Percentiles rank a stretch among this genome's conserved stretches.
Evolutionary conservation across 805 yeast species (phyloP).

Genomic region (Metschnikowia aberdeeniae): DNA sequence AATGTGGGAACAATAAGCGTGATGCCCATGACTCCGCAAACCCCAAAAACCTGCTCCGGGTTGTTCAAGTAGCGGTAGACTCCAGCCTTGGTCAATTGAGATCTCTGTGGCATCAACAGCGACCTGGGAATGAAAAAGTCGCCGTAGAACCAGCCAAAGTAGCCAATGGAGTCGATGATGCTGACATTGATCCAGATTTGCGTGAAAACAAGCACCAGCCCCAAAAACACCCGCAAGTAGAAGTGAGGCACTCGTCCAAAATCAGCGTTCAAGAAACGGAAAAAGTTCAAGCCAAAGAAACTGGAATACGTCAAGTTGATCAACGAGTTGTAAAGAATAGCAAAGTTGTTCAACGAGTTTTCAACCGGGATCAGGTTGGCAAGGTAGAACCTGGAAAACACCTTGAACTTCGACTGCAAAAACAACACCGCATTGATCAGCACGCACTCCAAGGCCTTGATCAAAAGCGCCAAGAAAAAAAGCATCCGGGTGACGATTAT

Average conservation of each 20-base stretch:
- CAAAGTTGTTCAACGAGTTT: slow-evolving; percentile 71
- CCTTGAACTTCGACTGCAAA: slow-evolving; percentile 56
- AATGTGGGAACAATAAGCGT: slow-evolving; percentile 55
- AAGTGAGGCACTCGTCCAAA: slow-evolving; percentile 33
- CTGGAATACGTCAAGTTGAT: slow-evolving; percentile 53
- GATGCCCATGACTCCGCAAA: slow-evolving; percentile 77
- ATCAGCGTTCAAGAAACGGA: slow-evolving; percentile 18
- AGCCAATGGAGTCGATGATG: slow-evolving; percentile 67
- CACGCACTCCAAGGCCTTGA: slow-evolving; percentile 49
- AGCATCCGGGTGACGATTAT: slow-evolving; percentile 18
- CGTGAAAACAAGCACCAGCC: slow-evolving; percentile 49
- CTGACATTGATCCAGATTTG: slow-evolving; percentile 70
- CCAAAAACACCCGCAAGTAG: slow-evolving; percentile 54
- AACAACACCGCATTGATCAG: slow-evolving; percentile 49
- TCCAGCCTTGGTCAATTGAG: slow-evolving; percentile 67
- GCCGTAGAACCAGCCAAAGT: slow-evolving; percentile 88
- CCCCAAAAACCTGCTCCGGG: slow-evolving; percentile 76
- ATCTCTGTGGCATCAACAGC: slow-evolving; percentile 29
- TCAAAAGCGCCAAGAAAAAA: slow-evolving; percentile 39
- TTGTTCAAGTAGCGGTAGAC: slow-evolving; percentile 77
- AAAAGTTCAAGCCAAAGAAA: slow-evolving; percentile 40
- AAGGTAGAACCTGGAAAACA: slow-evolving; percentile 62
- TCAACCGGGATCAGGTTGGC: slow-evolving; percentile 61
- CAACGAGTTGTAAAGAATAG: slow-evolving; percentile 52
- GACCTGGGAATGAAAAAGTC: slow-evolving; percentile 69